Base-by-base conservation (phyloP, 345 rosid genomes). In the Carallia pectinifolia region DNA sequence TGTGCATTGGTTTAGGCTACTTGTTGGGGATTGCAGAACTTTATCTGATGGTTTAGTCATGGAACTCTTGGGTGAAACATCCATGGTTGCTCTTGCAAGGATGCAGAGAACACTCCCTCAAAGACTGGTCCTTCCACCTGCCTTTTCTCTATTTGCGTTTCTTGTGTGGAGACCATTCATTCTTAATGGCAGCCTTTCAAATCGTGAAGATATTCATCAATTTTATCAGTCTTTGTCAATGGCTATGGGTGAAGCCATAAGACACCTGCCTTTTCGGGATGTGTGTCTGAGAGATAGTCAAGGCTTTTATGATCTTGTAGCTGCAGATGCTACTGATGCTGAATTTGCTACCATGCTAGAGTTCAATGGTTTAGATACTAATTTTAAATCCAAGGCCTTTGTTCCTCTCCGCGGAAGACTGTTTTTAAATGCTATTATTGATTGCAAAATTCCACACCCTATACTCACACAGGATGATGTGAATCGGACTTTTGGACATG, bases 331-430 rank as follows among this genome's bases (percentile, higher is more conserved):
- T 60, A 83, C 80, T 70, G 99, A 92, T 87, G 89, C 95, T 16
- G 99, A 92, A 58, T 90, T 92, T 77, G 99, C 96, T 8, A 65
- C 86, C 48, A 71, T 87, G 73, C 72, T 85, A 65, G 96, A 93
- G 77, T 65, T 81, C 74, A 86, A 84, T 76, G 90, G 94, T 72
- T 76, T 87, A 62, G 96, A 93, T 70, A 67, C 82, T 79, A 96
- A 85, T 55, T 71, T 78, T 79, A 92, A 89, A 81, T 77, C 93
- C 37, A 77, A 76, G 76, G 94, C 89, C 19, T 89, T 89, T 79
- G 84, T 87, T 77, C 99, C 97, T 74, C 94, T 92, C 55, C 96
- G 99, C 37, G 98, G 92, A 0, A 91, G 99, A 72, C 89, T 88
- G 54, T 92, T 92, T 83, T 78, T 96, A 65, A 88, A 90, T 83